Base-by-base conservation (phyloP, 1,284 basidiomycete species). In the Tausonia pullulans region DNA sequence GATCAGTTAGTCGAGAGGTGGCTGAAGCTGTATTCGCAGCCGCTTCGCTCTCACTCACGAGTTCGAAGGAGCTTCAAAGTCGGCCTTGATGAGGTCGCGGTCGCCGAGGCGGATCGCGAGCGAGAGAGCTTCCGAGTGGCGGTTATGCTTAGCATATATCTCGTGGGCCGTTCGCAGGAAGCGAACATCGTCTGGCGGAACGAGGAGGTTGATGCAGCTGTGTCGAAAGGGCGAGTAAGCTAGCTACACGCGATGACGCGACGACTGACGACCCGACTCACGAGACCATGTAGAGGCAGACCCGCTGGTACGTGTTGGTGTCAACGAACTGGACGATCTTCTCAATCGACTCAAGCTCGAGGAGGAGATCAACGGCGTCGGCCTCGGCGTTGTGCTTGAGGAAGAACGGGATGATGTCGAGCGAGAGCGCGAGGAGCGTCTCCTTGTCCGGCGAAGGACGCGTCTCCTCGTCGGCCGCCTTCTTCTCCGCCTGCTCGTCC, bases 261-360 rank as follows among this genome's bases (percentile, higher is more conserved):
- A 60, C 62, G 50, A 27, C 27, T 27, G 27, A 27, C 27, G 27
- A 27, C 27, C 27, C 27, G 27, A 79, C 85, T 71, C 72, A 90
- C 88, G 87, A 85, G 75, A 96, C 86, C 90, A 98, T 97, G 77
- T 99, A 99, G 66, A 90, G 85, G 72, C 95, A 97, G n/a, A 98
- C 94, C 62, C 96, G 85, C 61, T 82, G 82, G 74, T 85, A 98
- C 0, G 90, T 97, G 76, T 95, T 88, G 60, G 86, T 82, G 72
- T 96, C 92, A 40, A 95, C 86, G 66, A 92, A 78, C 27, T 83
- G 79, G 6, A 82, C 81, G 68, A 96, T 85, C 70, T 83, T 83
- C 69, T 87, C 83, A 60, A 97, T 88, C 69, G 90, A 88, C 76
- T 99, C 96, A 69, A 98, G 78, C 74, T 98, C 96, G 72, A 97